Conservation (phyloP, 2,329 filamentous ascomycete species). For the Metarhizium brunneum region DNA sequence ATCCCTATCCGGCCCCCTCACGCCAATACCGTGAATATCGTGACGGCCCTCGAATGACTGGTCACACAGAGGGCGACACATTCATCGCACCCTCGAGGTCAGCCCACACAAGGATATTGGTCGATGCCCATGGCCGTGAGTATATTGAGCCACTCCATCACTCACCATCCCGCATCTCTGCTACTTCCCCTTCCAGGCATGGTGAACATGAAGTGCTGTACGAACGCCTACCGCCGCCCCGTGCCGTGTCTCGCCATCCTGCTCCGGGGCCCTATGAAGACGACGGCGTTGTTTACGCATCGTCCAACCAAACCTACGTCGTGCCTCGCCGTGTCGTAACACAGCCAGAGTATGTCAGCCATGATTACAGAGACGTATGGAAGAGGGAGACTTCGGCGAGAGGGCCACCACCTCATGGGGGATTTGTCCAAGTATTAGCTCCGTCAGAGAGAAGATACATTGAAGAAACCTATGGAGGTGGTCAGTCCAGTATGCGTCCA, state of each 20-base stretch:
- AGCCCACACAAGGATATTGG: constrained; percentile 57
- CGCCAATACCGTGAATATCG: constrained; percentile 35
- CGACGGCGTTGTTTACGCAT: constrained; percentile 38
- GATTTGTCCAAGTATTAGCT: constrained; percentile 39
- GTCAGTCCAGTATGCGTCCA: constrained; percentile 51
- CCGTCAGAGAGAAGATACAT: constrained; percentile 30
- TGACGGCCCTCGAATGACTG: constrained; percentile 34
- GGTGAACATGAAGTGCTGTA: constrained; percentile 52
- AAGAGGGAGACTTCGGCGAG: constrained; percentile 49
- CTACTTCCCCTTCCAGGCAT: constrained; percentile 35
- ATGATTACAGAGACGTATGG: constrained; percentile 43
- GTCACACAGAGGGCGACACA: constrained; percentile 39
- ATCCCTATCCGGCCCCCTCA: constrained; percentile 30
- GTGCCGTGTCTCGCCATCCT: constrained; percentile 41
- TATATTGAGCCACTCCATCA: constrained; percentile 51
- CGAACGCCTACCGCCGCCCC: constrained; percentile 48
- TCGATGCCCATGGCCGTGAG: constrained; percentile 76
- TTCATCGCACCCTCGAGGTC: constrained; percentile 42
- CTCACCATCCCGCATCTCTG: constrained; percentile 39
- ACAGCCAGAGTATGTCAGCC: constrained; percentile 48
- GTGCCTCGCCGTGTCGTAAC: constrained; percentile 50
- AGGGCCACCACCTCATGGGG: constrained; percentile 31
- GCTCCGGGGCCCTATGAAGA: constrained; percentile 39
- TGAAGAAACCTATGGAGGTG: constrained; percentile 40
- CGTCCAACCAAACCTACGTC: constrained; percentile 39